Evolutionary conservation across 2,329 filamentous ascomycete genomes (phyloP).

Genomic region (Davidsoniella eucalypti): DNA sequence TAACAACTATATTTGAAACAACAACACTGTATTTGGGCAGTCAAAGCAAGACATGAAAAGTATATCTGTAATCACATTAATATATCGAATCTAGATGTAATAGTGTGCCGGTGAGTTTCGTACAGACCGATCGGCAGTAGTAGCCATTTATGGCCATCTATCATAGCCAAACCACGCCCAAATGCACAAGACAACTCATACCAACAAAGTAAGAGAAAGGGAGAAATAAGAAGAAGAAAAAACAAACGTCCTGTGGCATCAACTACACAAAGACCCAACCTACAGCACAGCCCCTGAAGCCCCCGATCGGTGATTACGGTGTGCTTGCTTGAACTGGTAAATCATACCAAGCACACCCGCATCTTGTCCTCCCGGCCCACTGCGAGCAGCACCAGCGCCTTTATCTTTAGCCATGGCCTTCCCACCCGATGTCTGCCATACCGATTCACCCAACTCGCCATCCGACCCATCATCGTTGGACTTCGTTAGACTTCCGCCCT

Average conservation of each 20-base stretch:
- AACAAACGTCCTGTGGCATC: neutral
- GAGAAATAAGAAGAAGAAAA: neutral
- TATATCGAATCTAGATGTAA: too few relatives aligned
- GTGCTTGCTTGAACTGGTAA: constrained; percentile 41
- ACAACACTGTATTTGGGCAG: too few relatives aligned
- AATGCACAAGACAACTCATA: too few relatives aligned
- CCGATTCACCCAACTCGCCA: constrained; percentile 38
- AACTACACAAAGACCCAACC: neutral
- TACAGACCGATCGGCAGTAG: too few relatives aligned
- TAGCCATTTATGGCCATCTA: too few relatives aligned
- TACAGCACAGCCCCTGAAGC: constrained; percentile 22
- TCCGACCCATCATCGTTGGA: constrained; percentile 34
- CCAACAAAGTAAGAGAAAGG: too few relatives aligned
- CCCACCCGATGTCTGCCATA: constrained; percentile 40
- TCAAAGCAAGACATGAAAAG: too few relatives aligned
- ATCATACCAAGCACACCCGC: constrained; percentile 41
- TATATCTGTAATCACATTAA: too few relatives aligned
- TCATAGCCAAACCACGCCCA: too few relatives aligned
- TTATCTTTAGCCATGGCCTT: constrained; percentile 22
- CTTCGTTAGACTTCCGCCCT: neutral
- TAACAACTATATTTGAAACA: too few relatives aligned
- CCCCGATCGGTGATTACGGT: constrained; percentile 30
- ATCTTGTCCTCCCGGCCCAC: constrained; percentile 24
- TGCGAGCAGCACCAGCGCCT: neutral
- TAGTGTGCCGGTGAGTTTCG: too few relatives aligned